phyloP scores from a whole-genome alignment of 1,284 basidiomycete species.

The Austroboletus novae-zelandiae region DNA sequence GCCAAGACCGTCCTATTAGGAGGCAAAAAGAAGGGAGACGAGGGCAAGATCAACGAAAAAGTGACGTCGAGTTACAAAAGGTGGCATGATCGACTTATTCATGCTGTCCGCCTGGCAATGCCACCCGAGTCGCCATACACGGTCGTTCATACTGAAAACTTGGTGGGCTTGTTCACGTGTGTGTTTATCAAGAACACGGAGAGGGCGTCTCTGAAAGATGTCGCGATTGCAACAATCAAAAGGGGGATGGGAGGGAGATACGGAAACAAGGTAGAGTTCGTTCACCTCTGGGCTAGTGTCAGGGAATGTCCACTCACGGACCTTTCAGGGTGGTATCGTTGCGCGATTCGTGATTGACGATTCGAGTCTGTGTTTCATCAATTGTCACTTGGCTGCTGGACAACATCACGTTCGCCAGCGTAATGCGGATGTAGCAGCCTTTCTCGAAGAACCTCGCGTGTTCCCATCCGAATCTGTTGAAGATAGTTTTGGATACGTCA shows the following conservation, averaged over 20 bases:
- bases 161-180: constrained; percentile 89
- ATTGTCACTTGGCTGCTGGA: constrained; percentile 95
- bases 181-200: constrained; percentile 79
- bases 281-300: not conserved
- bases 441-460: constrained; percentile 78
- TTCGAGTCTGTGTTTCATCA: constrained; percentile 91
- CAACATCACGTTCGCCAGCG: constrained; percentile 80
- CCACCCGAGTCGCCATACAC: constrained; percentile 69
- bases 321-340: constrained; percentile 79
- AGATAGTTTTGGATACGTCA: constrained; percentile 68
- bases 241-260: constrained; percentile 90
- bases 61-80: constrained; percentile 82
- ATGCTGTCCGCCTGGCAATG: constrained; percentile 70
- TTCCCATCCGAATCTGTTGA: constrained; percentile 52
- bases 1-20: constrained; percentile 86
- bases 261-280: constrained; percentile 82
- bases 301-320: not conserved
- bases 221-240: constrained; percentile 80
- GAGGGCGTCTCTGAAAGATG: constrained; percentile 60
- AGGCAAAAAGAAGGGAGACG: constrained; percentile 61
- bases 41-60: constrained; percentile 70
- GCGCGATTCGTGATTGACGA: constrained; percentile 89
- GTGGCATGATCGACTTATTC: constrained; percentile 83
- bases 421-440: constrained; percentile 83
- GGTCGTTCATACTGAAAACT: constrained; percentile 81